A percentile compares a stretch with the other conserved stretches of the same genome.
These are phyloP conservation scores for Pseudogymnoascus destructans DNA, from an alignment of 2,329 filamentous ascomycete species.

Conservation along the genomic window DNA sequence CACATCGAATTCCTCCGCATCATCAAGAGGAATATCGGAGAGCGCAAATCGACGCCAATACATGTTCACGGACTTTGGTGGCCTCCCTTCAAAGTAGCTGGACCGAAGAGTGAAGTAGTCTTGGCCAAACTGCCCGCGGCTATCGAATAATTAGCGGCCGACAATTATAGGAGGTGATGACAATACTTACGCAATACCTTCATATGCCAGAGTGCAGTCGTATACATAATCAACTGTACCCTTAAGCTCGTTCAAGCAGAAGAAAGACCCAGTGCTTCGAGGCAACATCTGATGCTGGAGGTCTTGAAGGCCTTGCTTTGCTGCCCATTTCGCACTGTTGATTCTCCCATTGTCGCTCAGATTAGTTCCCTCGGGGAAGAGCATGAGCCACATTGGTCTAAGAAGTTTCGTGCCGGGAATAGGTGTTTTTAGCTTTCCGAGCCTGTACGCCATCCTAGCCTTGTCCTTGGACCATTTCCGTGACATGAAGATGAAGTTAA, in stretches of 20 bases:
- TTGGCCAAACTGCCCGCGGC: conserved; percentile 70
- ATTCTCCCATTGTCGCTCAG: conserved; percentile 55
- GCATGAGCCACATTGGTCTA: conserved; percentile 72
- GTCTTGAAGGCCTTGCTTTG: conserved; percentile 61
- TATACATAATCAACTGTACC: conserved; percentile 71
- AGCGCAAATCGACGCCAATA: conserved; percentile 83
- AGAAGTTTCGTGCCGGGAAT: conserved; percentile 41
- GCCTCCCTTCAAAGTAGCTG: conserved; percentile 76
- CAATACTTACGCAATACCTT: conserved; percentile 73
- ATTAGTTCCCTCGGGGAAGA: conserved; percentile 84
- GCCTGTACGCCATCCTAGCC: conserved; percentile 58
- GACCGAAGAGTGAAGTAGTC: conserved; percentile 76
- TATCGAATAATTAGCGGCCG: conserved; percentile 13
- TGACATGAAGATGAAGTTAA: conserved; percentile 85
- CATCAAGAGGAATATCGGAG: conserved; percentile 66
- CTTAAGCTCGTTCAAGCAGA: conserved; percentile 64
- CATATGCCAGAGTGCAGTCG: conserved; percentile 90
- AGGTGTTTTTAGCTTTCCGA: conserved; percentile 55
- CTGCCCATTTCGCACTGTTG: conserved; percentile 62
- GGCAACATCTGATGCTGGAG: conserved; percentile 64
- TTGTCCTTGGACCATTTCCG: conserved; percentile 75
- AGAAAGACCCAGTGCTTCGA: conserved; percentile 67
- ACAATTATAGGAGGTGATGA: conserved; percentile 7
- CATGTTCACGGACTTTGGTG: conserved; percentile 92
- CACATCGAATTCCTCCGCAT: conserved; percentile 59